Conservation (phyloP, 1,284 basidiomycete genomes). For the Rhizoctonia solani region DNA sequence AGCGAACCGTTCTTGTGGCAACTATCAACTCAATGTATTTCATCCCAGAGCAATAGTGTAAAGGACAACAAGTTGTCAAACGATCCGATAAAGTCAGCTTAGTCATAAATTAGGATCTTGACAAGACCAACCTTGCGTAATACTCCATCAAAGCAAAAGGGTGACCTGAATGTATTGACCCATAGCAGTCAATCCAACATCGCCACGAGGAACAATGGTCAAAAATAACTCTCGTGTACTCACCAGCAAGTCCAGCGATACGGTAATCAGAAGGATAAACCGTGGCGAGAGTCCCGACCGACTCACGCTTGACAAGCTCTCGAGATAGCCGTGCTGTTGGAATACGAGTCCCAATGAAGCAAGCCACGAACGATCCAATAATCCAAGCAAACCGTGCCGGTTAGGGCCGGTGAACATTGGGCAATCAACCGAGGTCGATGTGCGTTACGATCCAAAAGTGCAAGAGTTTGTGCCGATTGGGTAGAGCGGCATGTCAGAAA, state of each 20-base stretch:
- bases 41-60: not conserved
- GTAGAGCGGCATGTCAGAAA: not conserved
- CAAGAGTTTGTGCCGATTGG: not conserved
- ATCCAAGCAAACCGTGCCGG: not conserved
- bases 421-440: not conserved
- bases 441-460: not conserved
- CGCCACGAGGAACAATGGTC: not conserved
- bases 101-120: conserved; percentile 38
- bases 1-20: conserved; percentile 48
- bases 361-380: not conserved
- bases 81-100: no score
- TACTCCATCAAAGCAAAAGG: conserved; percentile 51
- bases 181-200: not conserved
- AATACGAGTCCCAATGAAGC: not conserved
- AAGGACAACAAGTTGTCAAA: no score
- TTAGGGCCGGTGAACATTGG: not conserved
- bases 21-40: conserved; percentile 39
- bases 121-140: conserved; percentile 36
- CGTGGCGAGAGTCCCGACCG: conserved; percentile 32
- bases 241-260: conserved; percentile 3
- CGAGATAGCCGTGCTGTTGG: conserved; percentile 28
- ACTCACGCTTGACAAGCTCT: conserved; percentile 26
- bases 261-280: conserved; percentile 28
- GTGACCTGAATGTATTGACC: conserved; percentile 39
- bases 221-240: not conserved